These are phyloP conservation scores for Gossypium schwendimanii DNA, from an alignment of 441 rosid species.

Conservation along the genomic window DNA sequence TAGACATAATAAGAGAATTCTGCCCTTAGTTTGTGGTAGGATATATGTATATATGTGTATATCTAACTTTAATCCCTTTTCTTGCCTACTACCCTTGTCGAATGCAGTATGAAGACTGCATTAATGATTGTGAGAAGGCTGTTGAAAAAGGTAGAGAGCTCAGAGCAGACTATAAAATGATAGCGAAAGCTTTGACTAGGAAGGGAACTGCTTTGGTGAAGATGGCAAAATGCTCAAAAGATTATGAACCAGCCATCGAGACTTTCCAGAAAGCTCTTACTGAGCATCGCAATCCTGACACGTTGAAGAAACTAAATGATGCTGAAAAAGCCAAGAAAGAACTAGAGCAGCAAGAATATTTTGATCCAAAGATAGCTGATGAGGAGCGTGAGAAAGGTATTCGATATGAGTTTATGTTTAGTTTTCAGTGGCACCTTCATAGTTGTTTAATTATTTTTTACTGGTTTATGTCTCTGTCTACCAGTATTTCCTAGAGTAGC, in stretches of 20 bases:
- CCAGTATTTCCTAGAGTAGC: neutral
- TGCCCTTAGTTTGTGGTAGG: neutral
- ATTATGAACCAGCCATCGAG: constrained; percentile 75
- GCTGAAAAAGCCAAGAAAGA: constrained; percentile 91
- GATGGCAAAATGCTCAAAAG: constrained; percentile 63
- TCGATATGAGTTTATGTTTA: neutral
- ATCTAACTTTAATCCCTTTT: neutral
- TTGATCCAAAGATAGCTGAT: constrained; percentile 77
- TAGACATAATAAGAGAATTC: neutral
- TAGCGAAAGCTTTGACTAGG: constrained; percentile 90
- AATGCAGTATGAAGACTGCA: constrained; percentile 68
- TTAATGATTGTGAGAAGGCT: constrained; percentile 87
- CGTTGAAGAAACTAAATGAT: constrained; percentile 82
- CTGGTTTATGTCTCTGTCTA: neutral
- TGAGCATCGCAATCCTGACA: constrained; percentile 91
- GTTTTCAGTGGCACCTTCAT: neutral
- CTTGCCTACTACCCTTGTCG: neutral
- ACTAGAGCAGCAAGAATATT: constrained; percentile 76
- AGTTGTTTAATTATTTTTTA: neutral
- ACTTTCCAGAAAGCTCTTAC: constrained; percentile 94
- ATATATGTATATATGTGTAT: neutral
- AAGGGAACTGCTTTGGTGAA: constrained; percentile 84
- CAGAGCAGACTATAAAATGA: constrained; percentile 86
- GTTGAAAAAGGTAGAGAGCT: constrained; percentile 96
- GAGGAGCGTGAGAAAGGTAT: constrained; percentile 96